These are phyloP conservation scores for Camelina neglecta DNA, from an alignment of 345 rosid species.

Conservation along the genomic window DNA sequence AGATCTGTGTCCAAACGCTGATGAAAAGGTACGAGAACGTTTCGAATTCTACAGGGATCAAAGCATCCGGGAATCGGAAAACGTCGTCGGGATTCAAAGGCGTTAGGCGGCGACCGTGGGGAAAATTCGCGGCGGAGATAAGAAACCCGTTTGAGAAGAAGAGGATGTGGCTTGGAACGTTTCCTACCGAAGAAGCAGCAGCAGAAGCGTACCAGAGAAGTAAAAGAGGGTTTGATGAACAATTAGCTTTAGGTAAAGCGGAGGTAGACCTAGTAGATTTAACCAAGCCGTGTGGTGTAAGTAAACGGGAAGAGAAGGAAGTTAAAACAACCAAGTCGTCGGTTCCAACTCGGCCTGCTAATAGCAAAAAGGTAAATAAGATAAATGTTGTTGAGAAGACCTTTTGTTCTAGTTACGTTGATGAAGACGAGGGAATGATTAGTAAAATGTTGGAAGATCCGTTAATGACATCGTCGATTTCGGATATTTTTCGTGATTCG, in stretches of 20 bases:
- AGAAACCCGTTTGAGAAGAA: constrained; percentile 37
- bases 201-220: constrained; percentile 28
- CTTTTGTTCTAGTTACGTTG: constrained; percentile 14
- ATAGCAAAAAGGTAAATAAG: neutral
- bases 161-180: constrained; percentile 43
- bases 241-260: constrained; percentile 9
- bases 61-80: neutral
- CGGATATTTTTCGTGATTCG: constrained; percentile 12
- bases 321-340: neutral
- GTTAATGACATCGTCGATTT: constrained; percentile 12
- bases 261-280: neutral
- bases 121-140: constrained; percentile 42
- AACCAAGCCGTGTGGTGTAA: neutral
- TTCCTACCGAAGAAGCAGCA: constrained; percentile 14
- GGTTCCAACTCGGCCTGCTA: neutral
- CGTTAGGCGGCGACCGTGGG: constrained; percentile 35
- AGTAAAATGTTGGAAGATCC: constrained; percentile 35
- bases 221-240: constrained; percentile 21
- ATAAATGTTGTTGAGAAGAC: neutral
- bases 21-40: neutral
- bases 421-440: constrained; percentile 26
- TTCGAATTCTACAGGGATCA: neutral
- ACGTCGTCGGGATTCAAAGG: constrained; percentile 38
- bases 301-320: neutral
- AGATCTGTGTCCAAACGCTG: constrained; percentile 23